These are phyloP conservation scores for Skeletonema grethae DNA, from an alignment of 108 stramenopile species.

Conservation along the genomic window DNA sequence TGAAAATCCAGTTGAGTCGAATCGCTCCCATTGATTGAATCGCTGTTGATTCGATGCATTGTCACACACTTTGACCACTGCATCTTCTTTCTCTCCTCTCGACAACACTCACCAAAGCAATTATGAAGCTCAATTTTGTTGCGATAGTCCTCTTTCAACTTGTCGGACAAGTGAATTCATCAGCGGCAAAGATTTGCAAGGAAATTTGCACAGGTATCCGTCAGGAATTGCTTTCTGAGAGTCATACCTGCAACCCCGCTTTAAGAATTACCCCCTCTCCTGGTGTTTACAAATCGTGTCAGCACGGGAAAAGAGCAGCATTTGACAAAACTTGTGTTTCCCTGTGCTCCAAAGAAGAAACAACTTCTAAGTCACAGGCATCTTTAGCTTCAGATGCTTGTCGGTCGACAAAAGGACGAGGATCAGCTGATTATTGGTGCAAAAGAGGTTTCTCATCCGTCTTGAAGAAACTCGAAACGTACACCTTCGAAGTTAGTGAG, in stretches of 20 bases:
- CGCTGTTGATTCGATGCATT: too few species aligned
- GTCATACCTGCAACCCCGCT: slow-evolving; percentile 7
- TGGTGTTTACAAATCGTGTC: slow-evolving; percentile 32
- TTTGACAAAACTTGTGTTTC: slow-evolving; percentile 33
- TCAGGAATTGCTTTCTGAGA: slow-evolving; percentile 9
- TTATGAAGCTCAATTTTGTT: not conserved
- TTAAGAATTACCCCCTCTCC: slow-evolving; percentile 11
- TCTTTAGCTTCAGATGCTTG: slow-evolving; percentile 19
- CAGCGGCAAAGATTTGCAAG: slow-evolving; percentile 20
- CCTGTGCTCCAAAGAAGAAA: slow-evolving; percentile 12
- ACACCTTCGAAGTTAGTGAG: not conserved
- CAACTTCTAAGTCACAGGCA: not conserved
- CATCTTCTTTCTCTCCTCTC: not conserved
- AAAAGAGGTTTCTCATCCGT: slow-evolving; percentile 12
- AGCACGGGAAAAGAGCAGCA: slow-evolving; percentile 32
- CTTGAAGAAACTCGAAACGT: slow-evolving; percentile 16
- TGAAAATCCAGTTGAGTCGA: too few species aligned
- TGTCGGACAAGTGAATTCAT: not conserved
- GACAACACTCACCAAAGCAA: not conserved
- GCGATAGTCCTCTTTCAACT: not conserved
- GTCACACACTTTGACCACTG: too few species aligned
- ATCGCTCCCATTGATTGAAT: too few species aligned
- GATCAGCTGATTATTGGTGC: slow-evolving; percentile 21
- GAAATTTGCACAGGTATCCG: slow-evolving; percentile 28
- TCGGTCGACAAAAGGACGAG: slow-evolving; percentile 5